phyloP scores from a whole-genome alignment of 2,329 filamentous ascomycete species.

The Diplodia intermedia region DNA sequence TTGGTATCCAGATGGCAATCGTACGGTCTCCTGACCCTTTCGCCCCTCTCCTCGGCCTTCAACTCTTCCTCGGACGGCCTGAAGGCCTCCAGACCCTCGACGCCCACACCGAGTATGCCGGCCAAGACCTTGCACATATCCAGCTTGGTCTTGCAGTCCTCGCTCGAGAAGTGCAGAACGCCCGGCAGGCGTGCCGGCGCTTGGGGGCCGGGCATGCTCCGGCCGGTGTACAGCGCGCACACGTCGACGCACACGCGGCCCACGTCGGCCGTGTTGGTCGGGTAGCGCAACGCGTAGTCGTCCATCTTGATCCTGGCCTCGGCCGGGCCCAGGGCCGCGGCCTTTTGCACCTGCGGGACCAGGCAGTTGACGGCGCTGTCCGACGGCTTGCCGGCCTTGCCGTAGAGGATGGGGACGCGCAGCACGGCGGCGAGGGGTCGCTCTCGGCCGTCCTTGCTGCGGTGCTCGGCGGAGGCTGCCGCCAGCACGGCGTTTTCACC shows the following conservation, averaged over 20 bases:
- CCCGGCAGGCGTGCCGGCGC: constrained; percentile 64
- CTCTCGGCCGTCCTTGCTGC: constrained; percentile 52
- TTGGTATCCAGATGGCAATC: constrained; percentile 86
- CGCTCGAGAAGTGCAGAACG: constrained; percentile 84
- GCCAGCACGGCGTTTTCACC: constrained; percentile 75
- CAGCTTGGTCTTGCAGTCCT: constrained; percentile 88
- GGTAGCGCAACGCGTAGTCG: constrained; percentile 83
- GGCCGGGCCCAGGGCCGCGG: constrained; percentile 66
- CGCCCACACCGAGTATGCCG: constrained; percentile 76
- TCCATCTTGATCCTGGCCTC: constrained; percentile 76
- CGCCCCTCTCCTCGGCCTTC: constrained; percentile 63
- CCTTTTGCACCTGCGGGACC: constrained; percentile 71
- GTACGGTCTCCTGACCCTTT: constrained; percentile 75
- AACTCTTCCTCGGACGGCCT: constrained; percentile 71
- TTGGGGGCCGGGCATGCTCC: constrained; percentile 30
- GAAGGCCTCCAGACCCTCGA: constrained; percentile 63
- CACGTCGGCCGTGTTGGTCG: constrained; percentile 88
- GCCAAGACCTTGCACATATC: constrained; percentile 81
- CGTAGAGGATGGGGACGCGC: constrained; percentile 84
- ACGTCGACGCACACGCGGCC: constrained; percentile 79
- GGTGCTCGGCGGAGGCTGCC: constrained; percentile 55
- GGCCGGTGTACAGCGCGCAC: constrained; percentile 66
- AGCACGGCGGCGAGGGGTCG: constrained; percentile 70
- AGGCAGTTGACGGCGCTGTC: constrained; percentile 87
- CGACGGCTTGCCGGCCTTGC: constrained; percentile 69